Evolutionary conservation across 2,329 filamentous ascomycete genomes (phyloP).

Genomic region (Microdochium nivale): DNA sequence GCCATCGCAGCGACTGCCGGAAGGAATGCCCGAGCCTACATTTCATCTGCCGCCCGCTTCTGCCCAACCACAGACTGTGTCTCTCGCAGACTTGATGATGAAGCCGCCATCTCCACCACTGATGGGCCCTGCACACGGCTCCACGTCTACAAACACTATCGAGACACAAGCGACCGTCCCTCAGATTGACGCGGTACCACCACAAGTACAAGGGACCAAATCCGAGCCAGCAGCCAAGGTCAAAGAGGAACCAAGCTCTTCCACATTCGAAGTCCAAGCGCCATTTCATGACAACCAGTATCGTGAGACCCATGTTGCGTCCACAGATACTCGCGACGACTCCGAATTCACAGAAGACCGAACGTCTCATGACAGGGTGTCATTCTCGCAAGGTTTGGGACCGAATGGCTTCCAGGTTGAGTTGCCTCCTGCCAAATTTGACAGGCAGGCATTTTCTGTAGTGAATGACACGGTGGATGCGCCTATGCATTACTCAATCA

Average conservation of each 20-base stretch:
- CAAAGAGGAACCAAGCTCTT: not conserved
- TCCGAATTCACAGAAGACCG: not conserved
- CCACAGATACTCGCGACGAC: not conserved
- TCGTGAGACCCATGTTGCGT: not conserved
- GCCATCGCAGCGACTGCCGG: conserved; percentile 1
- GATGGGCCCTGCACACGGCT: not conserved
- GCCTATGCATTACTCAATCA: conserved; percentile 36
- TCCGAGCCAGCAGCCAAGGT: not conserved
- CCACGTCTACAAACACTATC: not conserved
- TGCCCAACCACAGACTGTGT: conserved; percentile 19
- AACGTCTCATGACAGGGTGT: not conserved
- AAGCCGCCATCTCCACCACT: conserved; percentile 2
- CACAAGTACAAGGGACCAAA: not conserved
- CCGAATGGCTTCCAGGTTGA: conserved; percentile 36
- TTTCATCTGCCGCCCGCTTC: conserved; percentile 6
- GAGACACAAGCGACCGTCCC: not conserved
- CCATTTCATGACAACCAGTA: not conserved
- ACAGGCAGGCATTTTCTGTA: conserved; percentile 43
- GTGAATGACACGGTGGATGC: conserved; percentile 37
- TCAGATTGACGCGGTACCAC: not conserved
- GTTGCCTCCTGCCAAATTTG: conserved; percentile 31
- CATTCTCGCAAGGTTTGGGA: conserved; percentile 10
- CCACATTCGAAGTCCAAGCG: not conserved
- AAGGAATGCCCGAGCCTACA: not conserved
- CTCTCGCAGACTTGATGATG: conserved; percentile 19